Evolutionary conservation across 768 basidiomycete species (phyloP), one percentile per base, ranked within the genome.

Genomic region (Pleurotus salmoneostramineus): DNA sequence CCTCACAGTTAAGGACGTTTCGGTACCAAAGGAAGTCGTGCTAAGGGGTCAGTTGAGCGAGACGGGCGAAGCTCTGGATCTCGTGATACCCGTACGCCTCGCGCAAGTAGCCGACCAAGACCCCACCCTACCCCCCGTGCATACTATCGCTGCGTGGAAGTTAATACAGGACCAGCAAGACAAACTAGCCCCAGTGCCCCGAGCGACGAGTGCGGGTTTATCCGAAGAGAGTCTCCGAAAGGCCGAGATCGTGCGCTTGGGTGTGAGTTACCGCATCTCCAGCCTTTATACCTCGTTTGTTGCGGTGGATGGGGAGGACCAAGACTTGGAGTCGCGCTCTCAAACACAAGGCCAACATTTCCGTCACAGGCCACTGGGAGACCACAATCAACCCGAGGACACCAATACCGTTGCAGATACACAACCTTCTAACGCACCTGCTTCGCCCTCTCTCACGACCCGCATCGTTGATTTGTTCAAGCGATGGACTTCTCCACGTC

Each of bases 281-380:
- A 85, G 79, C 65, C 63, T 64, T 42, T 66, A 78, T 58, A 87
- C 85, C 0, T 83, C 82, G 1, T 87, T 86, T 62, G 70, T 87
- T 45, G 84, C 82, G 0, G 70, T 82, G 1, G 79, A 82, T 56
- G 64, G 59, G 37, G 72, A 69, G n/a, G 63, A 56, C 2, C 71
- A 68, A 50, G 56, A 63, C 42, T 27, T 27, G 21, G 21, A 27
- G 34, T n/a, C 40, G 49, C 10, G 15, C 2, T 33, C 15, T n/a
- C 12, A 14, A 17, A 17, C 21, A 10, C 27, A 12, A 27, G 21
- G 21, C 21, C 21, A 27, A 27, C 21, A 27, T 27, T 27, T 27
- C 21, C 21, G 21, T 27, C 21, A 27, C 21, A 27, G 21, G 21
- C 21, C 21, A 27, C 21, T 3, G 21, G 21, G 21, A 27, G 21